Percentiles rank a stretch among this genome's conserved stretches.
These are phyloP conservation scores for Chionographis japonica DNA, from an alignment of 106 monocot genomes.

Conservation along the genomic window DNA sequence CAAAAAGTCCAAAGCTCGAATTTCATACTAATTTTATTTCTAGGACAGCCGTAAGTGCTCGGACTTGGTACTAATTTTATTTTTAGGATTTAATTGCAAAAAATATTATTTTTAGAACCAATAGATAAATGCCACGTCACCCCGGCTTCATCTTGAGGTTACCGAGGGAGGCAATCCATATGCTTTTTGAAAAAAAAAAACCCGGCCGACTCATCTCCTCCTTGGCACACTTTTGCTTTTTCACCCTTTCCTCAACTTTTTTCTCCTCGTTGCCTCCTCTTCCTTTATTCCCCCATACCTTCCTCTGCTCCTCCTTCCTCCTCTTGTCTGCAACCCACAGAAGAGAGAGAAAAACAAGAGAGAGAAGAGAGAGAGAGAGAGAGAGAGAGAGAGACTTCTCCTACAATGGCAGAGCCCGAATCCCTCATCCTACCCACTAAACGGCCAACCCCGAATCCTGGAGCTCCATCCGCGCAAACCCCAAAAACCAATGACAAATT, in stretches of 20 bases:
- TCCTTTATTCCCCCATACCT: neutral
- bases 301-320: neutral
- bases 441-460: neutral
- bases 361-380: neutral
- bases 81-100: too few species aligned
- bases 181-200: too few species aligned
- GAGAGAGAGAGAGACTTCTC: neutral
- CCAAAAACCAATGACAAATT: neutral
- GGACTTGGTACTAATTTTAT: too few species aligned
- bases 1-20: too few species aligned
- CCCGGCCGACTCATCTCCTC: too few species aligned
- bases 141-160: too few species aligned
- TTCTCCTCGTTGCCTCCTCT: neutral
- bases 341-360: neutral
- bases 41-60: too few species aligned
- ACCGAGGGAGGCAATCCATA: too few species aligned
- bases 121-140: too few species aligned
- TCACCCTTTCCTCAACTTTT: neutral
- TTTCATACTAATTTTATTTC: too few species aligned
- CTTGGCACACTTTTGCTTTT: neutral
- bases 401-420: slow-evolving; percentile 45
- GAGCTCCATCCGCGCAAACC: slow-evolving; percentile 1
- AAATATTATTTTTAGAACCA: too few species aligned
- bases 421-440: slow-evolving; percentile 2
- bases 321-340: neutral